Percentiles rank a stretch among this genome's conserved stretches.
Evolutionary conservation across 2,329 filamentous ascomycete genomes (phyloP).

Genomic region (Diaporthe destruens): DNA sequence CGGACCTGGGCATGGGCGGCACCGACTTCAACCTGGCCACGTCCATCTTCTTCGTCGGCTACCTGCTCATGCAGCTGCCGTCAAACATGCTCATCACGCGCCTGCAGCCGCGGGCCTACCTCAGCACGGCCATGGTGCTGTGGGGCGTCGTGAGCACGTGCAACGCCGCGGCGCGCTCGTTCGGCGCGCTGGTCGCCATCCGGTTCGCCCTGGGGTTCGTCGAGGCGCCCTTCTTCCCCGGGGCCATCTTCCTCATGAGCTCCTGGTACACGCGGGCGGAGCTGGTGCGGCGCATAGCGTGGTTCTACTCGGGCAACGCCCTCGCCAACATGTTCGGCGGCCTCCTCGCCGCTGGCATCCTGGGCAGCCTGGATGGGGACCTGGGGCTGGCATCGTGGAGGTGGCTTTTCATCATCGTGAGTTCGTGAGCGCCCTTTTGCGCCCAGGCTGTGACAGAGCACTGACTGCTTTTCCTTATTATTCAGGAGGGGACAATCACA

Average conservation of each 20-base stretch:
- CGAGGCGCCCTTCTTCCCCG: conserved; percentile 63
- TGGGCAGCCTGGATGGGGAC: conserved; percentile 55
- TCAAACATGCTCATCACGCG: conserved; percentile 69
- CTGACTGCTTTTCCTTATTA: background rate
- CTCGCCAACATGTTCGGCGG: conserved; percentile 66
- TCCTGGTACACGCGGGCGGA: conserved; percentile 60
- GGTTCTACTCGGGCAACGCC: conserved; percentile 61
- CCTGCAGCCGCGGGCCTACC: conserved; percentile 65
- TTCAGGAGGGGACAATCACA: conserved; percentile 36
- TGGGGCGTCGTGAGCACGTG: conserved; percentile 57
- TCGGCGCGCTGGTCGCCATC: conserved; percentile 57
- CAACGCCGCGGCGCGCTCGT: conserved; percentile 61
- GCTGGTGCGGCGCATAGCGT: conserved; percentile 59
- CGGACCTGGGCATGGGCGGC: conserved; percentile 65
- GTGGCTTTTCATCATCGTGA: conserved; percentile 50
- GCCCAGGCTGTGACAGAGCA: background rate
- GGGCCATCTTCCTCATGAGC: conserved; percentile 60
- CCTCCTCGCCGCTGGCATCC: conserved; percentile 62
- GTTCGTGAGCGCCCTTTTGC: conserved; percentile 40
- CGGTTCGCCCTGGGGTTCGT: conserved; percentile 62
- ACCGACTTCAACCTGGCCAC: conserved; percentile 70
- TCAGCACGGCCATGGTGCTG: conserved; percentile 60
- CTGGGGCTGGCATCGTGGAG: conserved; percentile 50
- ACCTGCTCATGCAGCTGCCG: conserved; percentile 72
- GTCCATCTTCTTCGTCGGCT: conserved; percentile 69